Evolutionary conservation across 495 filamentous ascomycete genomes (phyloP).

Genomic region (Saxophila tyrrhenica): DNA sequence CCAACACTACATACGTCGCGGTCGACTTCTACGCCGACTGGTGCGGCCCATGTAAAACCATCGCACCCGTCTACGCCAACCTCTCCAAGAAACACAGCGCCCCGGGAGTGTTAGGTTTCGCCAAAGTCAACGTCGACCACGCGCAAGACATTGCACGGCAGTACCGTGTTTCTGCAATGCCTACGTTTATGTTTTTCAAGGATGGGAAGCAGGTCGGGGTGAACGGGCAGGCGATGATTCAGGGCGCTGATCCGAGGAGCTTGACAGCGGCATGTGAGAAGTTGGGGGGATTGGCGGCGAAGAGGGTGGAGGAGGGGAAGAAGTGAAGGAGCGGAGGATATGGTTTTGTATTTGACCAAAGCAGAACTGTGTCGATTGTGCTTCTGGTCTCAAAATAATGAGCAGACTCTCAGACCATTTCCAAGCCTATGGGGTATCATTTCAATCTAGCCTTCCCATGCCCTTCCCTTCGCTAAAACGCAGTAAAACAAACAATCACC

Average conservation of each 20-base stretch:
- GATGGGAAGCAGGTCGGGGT: neutral
- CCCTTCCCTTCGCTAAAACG: no score
- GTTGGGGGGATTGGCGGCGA: conserved; percentile 10
- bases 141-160: conserved; percentile 35
- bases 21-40: conserved; percentile 28
- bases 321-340: no score
- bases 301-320: neutral
- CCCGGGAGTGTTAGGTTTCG: conserved; percentile 38
- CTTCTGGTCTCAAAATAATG: no score
- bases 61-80: conserved; percentile 44
- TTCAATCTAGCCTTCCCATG: no score
- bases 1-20: conserved; percentile 5
- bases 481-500: no score
- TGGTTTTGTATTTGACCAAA: no score
- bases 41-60: conserved; percentile 57
- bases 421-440: no score
- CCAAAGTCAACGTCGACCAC: conserved; percentile 47
- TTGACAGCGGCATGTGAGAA: conserved; percentile 10
- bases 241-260: conserved; percentile 10
- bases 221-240: conserved; percentile 11
- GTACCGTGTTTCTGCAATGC: conserved; percentile 34
- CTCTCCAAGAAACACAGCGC: conserved; percentile 32
- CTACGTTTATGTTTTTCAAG: conserved; percentile 20
- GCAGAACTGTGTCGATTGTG: no score
- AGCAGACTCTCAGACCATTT: no score